A percentile compares a stretch with the other conserved stretches of the same genome.
Conservation (phyloP, 164 flowering plant genomes). For the Akebia trifoliata region DNA sequence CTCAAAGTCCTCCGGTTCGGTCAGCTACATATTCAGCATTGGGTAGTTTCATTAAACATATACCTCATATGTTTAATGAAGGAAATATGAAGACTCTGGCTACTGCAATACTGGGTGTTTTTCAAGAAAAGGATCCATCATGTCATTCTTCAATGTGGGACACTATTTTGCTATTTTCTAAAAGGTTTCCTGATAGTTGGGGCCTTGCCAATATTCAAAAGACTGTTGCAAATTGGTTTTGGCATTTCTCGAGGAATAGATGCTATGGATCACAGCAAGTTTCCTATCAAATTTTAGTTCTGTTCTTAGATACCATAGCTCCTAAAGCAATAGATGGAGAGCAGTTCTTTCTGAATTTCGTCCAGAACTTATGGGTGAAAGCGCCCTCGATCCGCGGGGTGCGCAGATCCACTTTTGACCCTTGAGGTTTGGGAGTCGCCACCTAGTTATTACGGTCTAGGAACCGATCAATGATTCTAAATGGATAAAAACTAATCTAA, state of each 20-base stretch:
- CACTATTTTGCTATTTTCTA: slow-evolving; percentile 50
- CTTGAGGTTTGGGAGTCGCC: no score
- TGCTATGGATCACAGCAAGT: slow-evolving; percentile 86
- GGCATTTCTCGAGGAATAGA: slow-evolving; percentile 73
- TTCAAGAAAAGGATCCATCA: slow-evolving; percentile 76
- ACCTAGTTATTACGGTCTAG: no score
- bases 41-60: slow-evolving; percentile 59
- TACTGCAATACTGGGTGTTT: slow-evolving; percentile 63
- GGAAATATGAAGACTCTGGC: slow-evolving; percentile 55
- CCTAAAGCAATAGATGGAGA: no score
- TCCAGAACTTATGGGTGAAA: no score
- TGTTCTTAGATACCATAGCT: slow-evolving; percentile 53
- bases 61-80: slow-evolving; percentile 55
- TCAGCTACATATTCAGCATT: slow-evolving; percentile 69
- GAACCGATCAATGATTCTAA: no score
- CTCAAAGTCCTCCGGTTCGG: slow-evolving; percentile 52
- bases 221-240: slow-evolving; percentile 48
- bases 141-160: slow-evolving; percentile 96
- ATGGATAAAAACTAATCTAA: no score
- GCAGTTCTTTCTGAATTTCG: no score
- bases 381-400: no score
- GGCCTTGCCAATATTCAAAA: slow-evolving; percentile 48
- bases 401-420: no score
- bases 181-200: slow-evolving; percentile 72
- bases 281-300: slow-evolving; percentile 70